These are phyloP conservation scores for Agrocybe chaxingu DNA, from an alignment of 768 basidiomycete species.

Conservation along the genomic window DNA sequence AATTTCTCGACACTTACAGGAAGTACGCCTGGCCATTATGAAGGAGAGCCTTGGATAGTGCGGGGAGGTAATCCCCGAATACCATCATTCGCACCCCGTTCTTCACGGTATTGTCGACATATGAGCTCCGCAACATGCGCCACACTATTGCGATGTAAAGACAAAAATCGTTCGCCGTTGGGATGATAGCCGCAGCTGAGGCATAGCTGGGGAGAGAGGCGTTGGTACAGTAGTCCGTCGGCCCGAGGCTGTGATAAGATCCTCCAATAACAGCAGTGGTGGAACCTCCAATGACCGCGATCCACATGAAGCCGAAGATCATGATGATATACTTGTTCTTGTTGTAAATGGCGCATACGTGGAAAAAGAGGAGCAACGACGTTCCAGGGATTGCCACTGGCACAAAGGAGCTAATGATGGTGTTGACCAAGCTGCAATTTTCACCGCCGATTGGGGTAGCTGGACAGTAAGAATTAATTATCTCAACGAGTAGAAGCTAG, in stretches of 20 bases:
- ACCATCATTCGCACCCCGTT: slow-evolving; percentile 8
- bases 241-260: slow-evolving; percentile 2
- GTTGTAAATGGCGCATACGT: slow-evolving; percentile 13
- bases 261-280: background rate
- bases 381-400: slow-evolving; percentile 5
- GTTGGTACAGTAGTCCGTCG: slow-evolving; percentile 11
- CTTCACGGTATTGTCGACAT: background rate
- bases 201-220: slow-evolving; percentile 6
- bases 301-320: slow-evolving; percentile 10
- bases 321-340: slow-evolving; percentile 3
- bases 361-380: slow-evolving; percentile 12
- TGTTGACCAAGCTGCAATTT: slow-evolving; percentile 3
- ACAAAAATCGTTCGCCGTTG: slow-evolving; percentile 21
- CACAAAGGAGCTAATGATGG: slow-evolving; percentile 2
- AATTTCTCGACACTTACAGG: slow-evolving; percentile 16
- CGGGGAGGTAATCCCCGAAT: slow-evolving; percentile 18
- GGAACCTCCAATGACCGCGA: slow-evolving; percentile 2
- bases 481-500: background rate
- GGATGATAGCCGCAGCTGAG: slow-evolving; percentile 14
- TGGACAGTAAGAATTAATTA: background rate
- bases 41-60: slow-evolving; percentile 20
- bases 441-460: slow-evolving; percentile 11
- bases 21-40: slow-evolving; percentile 30
- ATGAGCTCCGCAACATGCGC: slow-evolving; percentile 15
- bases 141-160: slow-evolving; percentile 29